Percentiles rank a stretch among this genome's conserved stretches.
Conservation (phyloP, 1,284 basidiomycete genomes). For the Amylostereum areolatum region DNA sequence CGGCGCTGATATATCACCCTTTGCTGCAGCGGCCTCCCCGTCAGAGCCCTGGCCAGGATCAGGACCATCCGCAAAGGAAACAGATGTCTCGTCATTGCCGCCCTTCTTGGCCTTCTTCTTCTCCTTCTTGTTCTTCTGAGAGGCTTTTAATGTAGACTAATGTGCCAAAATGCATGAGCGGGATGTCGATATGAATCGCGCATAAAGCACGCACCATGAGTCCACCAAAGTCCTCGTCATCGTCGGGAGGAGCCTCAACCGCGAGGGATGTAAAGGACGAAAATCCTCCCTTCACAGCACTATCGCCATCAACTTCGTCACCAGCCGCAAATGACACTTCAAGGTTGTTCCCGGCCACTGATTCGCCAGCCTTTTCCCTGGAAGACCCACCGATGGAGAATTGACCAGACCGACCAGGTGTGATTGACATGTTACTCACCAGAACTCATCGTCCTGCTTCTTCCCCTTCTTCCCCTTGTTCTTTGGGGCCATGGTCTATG, state of each 20-base stretch:
- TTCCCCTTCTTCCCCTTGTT: conserved; percentile 85
- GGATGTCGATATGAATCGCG: conserved; percentile 3
- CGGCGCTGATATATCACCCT: conserved; percentile 28
- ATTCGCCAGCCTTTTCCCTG: conserved; percentile 67
- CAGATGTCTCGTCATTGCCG: conserved; percentile 17
- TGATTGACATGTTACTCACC: conserved; percentile 59
- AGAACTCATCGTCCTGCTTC: conserved; percentile 75
- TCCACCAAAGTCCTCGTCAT: conserved; percentile 74
- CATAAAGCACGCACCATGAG: conserved; percentile 64
- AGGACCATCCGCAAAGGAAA: conserved; percentile 28
- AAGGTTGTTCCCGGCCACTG: conserved; percentile 41
- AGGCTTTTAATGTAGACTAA: conserved; percentile 44
- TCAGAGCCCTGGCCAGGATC: conserved; percentile 28
- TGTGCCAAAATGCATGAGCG: conserved; percentile 3
- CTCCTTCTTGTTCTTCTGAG: conserved; percentile 58
- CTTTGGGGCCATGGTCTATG: conserved; percentile 71
- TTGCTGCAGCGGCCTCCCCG: conserved; percentile 26
- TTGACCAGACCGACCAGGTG: no score
- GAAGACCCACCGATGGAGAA: no score
- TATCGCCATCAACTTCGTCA: conserved; percentile 39
- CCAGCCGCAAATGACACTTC: conserved; percentile 42
- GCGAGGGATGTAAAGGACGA: no score
- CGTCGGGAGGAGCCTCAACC: conserved; percentile 46
- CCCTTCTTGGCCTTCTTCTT: conserved; percentile 31
- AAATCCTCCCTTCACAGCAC: no score